Evolutionary conservation across 345 rosid species (phyloP).

Genomic region (Salix exigua): DNA sequence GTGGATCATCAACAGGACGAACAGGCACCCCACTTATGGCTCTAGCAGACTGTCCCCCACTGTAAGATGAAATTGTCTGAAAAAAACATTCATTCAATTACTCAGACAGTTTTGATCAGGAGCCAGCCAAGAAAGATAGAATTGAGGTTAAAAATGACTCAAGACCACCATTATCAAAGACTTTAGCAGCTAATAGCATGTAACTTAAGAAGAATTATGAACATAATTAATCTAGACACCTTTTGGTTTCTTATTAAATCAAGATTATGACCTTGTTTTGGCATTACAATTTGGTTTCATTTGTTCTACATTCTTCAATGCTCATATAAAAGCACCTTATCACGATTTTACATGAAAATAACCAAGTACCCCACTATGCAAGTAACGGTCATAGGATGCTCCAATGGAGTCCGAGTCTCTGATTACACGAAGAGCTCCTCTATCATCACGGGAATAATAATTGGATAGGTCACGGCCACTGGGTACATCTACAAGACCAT

Average conservation of each 20-base stretch:
- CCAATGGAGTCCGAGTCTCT: slow-evolving; percentile 55
- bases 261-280: neutral
- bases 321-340: neutral
- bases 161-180: neutral
- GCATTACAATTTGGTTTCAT: neutral
- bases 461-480: slow-evolving; percentile 40
- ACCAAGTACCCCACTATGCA: slow-evolving; percentile 41
- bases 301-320: neutral
- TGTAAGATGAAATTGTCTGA: slow-evolving; percentile 49
- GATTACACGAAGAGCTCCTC: slow-evolving; percentile 39
- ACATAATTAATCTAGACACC: neutral
- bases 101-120: slow-evolving; percentile 4
- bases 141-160: neutral
- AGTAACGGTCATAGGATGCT: slow-evolving; percentile 60
- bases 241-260: neutral
- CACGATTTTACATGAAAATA: neutral
- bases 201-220: neutral
- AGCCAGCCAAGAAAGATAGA: neutral
- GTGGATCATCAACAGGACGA: slow-evolving; percentile 43
- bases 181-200: neutral
- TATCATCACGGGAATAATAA: slow-evolving; percentile 47
- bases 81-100: slow-evolving; percentile 3
- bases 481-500: slow-evolving; percentile 35
- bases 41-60: slow-evolving; percentile 49
- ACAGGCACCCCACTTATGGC: slow-evolving; percentile 33